Evolutionary conservation across 2,329 filamentous ascomycete genomes (phyloP).

Genomic region (Colletotrichum cordylinicola): DNA sequence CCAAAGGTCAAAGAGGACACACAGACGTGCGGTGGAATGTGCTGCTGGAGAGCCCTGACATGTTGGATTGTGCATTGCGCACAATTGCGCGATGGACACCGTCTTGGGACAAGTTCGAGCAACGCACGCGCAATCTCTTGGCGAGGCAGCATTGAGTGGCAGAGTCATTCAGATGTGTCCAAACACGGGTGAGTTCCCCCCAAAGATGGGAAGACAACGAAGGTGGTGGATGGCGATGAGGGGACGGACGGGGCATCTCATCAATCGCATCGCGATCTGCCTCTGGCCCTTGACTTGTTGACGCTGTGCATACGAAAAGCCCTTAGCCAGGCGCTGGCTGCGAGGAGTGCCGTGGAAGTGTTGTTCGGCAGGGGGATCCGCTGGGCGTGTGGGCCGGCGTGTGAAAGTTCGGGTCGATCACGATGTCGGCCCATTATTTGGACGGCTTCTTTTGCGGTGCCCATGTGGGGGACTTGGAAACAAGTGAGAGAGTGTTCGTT

Average conservation of each 20-base stretch:
- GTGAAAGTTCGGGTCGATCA: constrained; percentile 18
- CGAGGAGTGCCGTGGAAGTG: background rate
- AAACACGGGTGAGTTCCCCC: background rate
- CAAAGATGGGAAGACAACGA: background rate
- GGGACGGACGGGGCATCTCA: background rate
- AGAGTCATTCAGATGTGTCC: constrained; percentile 15
- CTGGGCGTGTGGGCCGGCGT: background rate
- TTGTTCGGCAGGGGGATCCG: background rate
- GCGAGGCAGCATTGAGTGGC: background rate
- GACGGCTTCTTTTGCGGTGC: background rate
- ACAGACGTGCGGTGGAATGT: background rate
- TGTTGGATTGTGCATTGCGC: background rate
- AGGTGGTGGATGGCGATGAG: background rate
- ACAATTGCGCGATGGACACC: constrained; percentile 16
- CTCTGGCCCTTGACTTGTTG: background rate
- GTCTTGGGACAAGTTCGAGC: constrained; percentile 4
- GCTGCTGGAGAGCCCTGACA: background rate
- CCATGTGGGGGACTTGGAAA: background rate
- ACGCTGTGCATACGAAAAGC: background rate
- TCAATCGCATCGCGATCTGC: constrained; percentile 1
- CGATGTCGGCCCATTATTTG: constrained; percentile 5
- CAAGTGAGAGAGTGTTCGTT: background rate
- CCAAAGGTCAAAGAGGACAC: background rate
- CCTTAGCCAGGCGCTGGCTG: no score
- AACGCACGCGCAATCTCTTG: background rate